phyloP scores from a whole-genome alignment of 208 protist species.

The Crithidia thermophila region DNA sequence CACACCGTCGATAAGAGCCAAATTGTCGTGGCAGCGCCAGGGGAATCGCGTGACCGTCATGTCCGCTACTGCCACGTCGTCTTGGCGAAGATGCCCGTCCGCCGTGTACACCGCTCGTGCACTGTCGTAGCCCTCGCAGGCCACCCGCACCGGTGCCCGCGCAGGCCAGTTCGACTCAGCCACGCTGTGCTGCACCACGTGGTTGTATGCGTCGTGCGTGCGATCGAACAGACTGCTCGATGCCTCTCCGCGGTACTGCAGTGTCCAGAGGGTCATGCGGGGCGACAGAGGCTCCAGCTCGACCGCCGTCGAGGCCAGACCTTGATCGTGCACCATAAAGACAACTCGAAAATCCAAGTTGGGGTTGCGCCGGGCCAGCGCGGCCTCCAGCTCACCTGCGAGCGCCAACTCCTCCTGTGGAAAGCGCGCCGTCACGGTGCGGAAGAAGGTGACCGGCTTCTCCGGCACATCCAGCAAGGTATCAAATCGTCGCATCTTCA shows the following conservation, averaged over 20 bases:
- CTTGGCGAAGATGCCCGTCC: neutral
- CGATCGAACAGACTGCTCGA: conserved; percentile 60
- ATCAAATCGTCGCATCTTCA: conserved; percentile 60
- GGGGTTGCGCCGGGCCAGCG: conserved; percentile 50
- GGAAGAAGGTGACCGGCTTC: conserved; percentile 67
- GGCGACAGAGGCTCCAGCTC: conserved; percentile 56
- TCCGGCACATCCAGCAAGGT: conserved; percentile 38
- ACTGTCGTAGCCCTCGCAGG: conserved; percentile 28
- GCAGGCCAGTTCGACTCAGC: conserved; percentile 53
- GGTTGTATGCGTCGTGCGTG: conserved; percentile 41
- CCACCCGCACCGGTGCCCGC: neutral
- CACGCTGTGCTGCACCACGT: conserved; percentile 51
- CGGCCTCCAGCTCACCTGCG: conserved; percentile 31
- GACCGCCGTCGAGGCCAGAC: conserved; percentile 39
- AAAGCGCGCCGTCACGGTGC: conserved; percentile 65
- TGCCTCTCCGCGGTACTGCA: conserved; percentile 45
- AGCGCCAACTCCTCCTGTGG: conserved; percentile 61
- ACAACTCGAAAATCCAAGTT: conserved; percentile 59
- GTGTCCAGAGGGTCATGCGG: conserved; percentile 51
- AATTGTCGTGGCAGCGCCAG: conserved; percentile 66
- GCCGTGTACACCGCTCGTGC: conserved; percentile 24
- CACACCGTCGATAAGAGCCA: conserved; percentile 80
- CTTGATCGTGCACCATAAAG: conserved; percentile 73
- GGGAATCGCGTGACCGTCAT: conserved; percentile 53
- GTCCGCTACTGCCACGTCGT: conserved; percentile 30